Evolutionary conservation across 257 asterid genomes (phyloP), one percentile per base, ranked within the genome.

Genomic region (Linaria vulgaris): DNA sequence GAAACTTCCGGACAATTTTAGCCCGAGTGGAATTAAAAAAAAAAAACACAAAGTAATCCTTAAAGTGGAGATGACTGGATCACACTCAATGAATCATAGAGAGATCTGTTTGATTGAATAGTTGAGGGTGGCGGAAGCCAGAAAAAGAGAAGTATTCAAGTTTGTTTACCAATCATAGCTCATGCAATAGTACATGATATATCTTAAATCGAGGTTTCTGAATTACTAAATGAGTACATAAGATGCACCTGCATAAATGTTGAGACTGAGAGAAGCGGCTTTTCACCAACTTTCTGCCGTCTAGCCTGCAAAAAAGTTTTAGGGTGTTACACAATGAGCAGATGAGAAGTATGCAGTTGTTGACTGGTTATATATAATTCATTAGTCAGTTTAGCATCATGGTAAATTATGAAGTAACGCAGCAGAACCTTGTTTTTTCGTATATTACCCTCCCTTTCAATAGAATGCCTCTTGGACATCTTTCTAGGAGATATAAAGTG

Each of bases 231-330:
- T 69, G 45, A 59, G 43, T 10, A 12, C 41, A 25, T 56, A 21
- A 63, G 51, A 62, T 52, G 62, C 64, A 81, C 99, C 99, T 90
- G 97, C 66, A 84, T 44, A 68, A 92, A 84, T 12, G 84, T 83
- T 49, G 97, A 88, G 65, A 88, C 47, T 45, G 97, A 94, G 47
- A 94, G 82, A 69, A 87, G 81, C 13, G 95, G 88, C 79, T 89
- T 92, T 77, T 92, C 99, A 64, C 97, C 96, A 77, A 82, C 90
- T 79, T 92, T 92, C 72, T 82, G 95, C 14, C 72, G 78, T 80
- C 95, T 80, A 74, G 86, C 81, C 99, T 94, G 88, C 76, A 79
- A 12, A 57, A 49, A 43, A 68, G 69, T 30, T 10, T 23, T 73
- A 69, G 16, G 52, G 14, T 41, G 34, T 67, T 58, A 51, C 22